Conservation (phyloP, 495 filamentous ascomycete species). For the Neurospora sp. region DNA sequence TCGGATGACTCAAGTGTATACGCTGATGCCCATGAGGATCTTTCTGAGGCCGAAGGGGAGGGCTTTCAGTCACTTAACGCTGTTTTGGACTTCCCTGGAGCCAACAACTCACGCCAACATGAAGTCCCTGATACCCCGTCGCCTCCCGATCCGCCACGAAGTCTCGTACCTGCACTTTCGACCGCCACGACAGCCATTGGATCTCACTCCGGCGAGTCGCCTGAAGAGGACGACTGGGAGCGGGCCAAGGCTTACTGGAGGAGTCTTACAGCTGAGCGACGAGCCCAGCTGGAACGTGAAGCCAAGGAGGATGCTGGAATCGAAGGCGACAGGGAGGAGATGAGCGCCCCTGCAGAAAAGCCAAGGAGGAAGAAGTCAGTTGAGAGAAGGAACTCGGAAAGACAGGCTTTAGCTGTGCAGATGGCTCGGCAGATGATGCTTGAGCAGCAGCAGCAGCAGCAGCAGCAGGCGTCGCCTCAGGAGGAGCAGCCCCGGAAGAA, state of each 20-base stretch:
- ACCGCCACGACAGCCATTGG: conserved; percentile 8
- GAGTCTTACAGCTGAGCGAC: conserved; percentile 46
- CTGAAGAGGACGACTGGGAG: conserved; percentile 45
- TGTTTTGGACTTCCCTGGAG: conserved; percentile 49
- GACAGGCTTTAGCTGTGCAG: conserved; percentile 17
- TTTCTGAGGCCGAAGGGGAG: conserved; percentile 55
- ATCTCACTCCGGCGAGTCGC: conserved; percentile 1
- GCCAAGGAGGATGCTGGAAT: conserved; percentile 38
- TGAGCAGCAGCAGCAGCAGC: conserved; percentile 2
- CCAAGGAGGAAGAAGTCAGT: conserved; percentile 32
- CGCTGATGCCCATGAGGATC: conserved; percentile 78
- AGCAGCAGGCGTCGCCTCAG: background rate
- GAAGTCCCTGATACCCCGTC: background rate
- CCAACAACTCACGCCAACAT: conserved; percentile 18
- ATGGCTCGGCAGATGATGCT: conserved; percentile 18
- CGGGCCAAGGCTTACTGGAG: conserved; percentile 54
- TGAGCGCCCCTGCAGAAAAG: conserved; percentile 12
- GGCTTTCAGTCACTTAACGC: conserved; percentile 80
- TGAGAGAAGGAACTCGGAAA: conserved; percentile 18
- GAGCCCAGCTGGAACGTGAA: conserved; percentile 45
- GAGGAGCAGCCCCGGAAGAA: conserved; percentile 1
- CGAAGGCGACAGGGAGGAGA: conserved; percentile 32
- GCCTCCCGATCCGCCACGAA: background rate
- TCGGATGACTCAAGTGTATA: conserved; percentile 52
- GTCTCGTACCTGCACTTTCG: conserved; percentile 3